Percentiles rank a stretch among this genome's conserved stretches.
Evolutionary conservation across 352 stramenopile species (phyloP).

Genomic region (Phytopythium aichiense): DNA sequence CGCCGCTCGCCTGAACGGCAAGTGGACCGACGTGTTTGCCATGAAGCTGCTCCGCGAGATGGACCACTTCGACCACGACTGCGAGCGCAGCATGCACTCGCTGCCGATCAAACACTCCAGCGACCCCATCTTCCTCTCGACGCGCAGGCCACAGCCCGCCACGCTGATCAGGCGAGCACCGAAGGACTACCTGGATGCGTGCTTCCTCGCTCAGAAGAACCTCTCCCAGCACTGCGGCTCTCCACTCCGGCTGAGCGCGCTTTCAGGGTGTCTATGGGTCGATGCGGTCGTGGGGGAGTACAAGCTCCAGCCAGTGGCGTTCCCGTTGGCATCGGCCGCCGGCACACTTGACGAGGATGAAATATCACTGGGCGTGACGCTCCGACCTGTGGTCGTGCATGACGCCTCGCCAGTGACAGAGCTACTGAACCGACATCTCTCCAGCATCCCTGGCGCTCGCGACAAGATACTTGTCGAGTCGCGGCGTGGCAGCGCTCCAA

Average conservation of each 20-base stretch:
- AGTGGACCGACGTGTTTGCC: neutral
- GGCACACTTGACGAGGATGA: neutral
- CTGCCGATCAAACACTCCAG: neutral
- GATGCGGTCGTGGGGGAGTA: neutral
- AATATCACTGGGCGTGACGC: neutral
- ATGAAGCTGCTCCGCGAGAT: neutral
- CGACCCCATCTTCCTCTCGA: neutral
- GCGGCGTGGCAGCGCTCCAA: neutral
- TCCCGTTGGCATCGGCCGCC: neutral
- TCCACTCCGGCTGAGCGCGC: neutral
- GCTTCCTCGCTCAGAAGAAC: neutral
- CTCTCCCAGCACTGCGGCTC: neutral
- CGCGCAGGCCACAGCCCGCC: neutral
- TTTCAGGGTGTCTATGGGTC: neutral
- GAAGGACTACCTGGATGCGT: neutral
- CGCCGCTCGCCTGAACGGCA: neutral
- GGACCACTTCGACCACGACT: neutral
- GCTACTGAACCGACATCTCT: neutral
- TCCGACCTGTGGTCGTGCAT: neutral
- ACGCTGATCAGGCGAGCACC: neutral
- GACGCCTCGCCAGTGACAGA: neutral
- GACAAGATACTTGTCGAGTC: neutral
- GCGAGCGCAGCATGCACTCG: neutral
- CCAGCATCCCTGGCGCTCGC: neutral
- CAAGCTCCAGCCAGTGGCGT: neutral